Percentiles rank a stretch among this genome's conserved stretches.
Conservation (phyloP, 345 rosid genomes). For the Sapria himalayana region DNA sequence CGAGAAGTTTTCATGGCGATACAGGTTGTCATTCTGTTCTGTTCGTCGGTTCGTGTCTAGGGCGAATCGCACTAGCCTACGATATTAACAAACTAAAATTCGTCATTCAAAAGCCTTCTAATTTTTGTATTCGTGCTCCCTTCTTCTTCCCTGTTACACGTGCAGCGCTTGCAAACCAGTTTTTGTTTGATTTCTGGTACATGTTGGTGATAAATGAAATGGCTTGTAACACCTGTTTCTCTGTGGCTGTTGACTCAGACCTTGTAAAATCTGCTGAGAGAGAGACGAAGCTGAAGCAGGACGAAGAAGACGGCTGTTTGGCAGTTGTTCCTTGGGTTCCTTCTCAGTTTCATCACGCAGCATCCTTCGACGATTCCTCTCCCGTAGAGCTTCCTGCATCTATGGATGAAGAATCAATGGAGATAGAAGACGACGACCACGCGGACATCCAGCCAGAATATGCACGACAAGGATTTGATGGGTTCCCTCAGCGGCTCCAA, state of each 20-base stretch:
- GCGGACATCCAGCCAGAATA: constrained; percentile 1
- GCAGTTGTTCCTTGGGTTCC: constrained; percentile 50
- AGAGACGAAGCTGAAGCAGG: constrained; percentile 3
- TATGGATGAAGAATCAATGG: constrained; percentile 40
- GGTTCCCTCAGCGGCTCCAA: constrained; percentile 25
- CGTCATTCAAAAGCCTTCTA: no score
- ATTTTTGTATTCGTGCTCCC: no score
- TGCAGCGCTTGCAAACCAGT: constrained; percentile 15
- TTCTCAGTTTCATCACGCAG: constrained; percentile 8
- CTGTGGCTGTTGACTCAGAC: not conserved
- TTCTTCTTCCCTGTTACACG: not conserved
- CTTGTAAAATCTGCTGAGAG: constrained; percentile 8
- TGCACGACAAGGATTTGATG: constrained; percentile 5
- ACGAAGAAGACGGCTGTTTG: constrained; percentile 8
- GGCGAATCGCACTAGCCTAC: no score
- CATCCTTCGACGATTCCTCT: not conserved
- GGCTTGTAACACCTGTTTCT: no score
- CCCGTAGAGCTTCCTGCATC: constrained; percentile 11
- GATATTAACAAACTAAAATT: no score
- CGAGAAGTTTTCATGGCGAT: no score
- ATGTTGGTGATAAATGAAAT: no score
- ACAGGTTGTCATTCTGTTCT: no score
- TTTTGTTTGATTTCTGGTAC: no score
- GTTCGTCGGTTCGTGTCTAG: no score
- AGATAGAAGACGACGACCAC: constrained; percentile 20